Base-by-base conservation (phyloP, 768 basidiomycete species). In the Epithele typhae region DNA sequence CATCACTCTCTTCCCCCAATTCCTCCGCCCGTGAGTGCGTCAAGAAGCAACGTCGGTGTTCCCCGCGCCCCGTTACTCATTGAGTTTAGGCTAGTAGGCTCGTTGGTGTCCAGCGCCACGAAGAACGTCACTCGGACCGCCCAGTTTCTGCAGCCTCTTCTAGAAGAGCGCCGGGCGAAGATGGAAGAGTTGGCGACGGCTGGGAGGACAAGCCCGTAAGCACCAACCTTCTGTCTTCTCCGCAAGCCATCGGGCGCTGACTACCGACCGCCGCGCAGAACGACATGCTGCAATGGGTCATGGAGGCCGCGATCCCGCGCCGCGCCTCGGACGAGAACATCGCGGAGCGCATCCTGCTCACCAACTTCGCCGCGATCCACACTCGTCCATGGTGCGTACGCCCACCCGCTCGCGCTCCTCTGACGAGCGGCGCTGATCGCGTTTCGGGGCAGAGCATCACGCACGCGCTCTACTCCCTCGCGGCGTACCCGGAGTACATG, bases 181-280 rank as follows among this genome's bases (percentile, higher is more conserved):
- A 54, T 55, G 35, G 40, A 59, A 7, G 49, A 55, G 2, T 19
- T n/a, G 18, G 49, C 3, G 35, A 19, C 8, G 46, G 59, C 6
- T 65, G 62, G 58, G 35, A 41, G 0, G 61, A 62, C 7, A 64
- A 53, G 38, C 64, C 68, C 7, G 68, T 70, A 25, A 0, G 67
- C 52, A 3, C 37, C 40, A 8, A 7, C 9, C 5, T 5, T 15
- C 19, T 22, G 8, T 18, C n/a, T n/a, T n/a, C n/a, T n/a, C n/a
- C n/a, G 32, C 14, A 21, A 3, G 24, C 32, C 7, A 11, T 11
- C n/a, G 24, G 30, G 22, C 11, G 19, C 7, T 22, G 5, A 19
- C 6, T 11, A 1, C 7, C 19, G n/a, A 18, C 22, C 35, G 8
- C 8, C 6, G 17, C n/a, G 15, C 12, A 36, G 35, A 36, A 36